Conservation (phyloP, 1,284 basidiomycete genomes). For the Leccinum solheimii region DNA sequence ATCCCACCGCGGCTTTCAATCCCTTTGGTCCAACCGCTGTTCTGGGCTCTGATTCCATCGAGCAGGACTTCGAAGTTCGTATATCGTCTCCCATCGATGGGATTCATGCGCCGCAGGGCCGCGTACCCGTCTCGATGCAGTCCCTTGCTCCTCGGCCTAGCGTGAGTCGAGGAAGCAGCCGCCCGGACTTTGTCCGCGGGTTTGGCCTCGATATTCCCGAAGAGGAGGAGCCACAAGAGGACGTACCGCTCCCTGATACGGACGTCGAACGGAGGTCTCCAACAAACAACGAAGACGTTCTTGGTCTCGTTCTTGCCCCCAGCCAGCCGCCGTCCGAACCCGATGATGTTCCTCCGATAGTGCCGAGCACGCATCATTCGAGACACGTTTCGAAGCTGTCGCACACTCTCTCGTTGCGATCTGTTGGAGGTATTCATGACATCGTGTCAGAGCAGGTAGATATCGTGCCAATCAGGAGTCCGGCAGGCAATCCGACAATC, state of each 20-base stretch:
- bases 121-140: constrained; percentile 49
- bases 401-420: constrained; percentile 62
- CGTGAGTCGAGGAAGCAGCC: constrained; percentile 49
- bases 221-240: constrained; percentile 52
- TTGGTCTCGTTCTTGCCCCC: constrained; percentile 12
- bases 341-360: constrained; percentile 45
- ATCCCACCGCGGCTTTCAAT: constrained; percentile 49
- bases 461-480: constrained; percentile 32
- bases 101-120: constrained; percentile 62
- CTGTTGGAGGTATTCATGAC: constrained; percentile 52
- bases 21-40: constrained; percentile 59
- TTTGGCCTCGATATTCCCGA: constrained; percentile 78
- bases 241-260: constrained; percentile 28
- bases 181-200: constrained; percentile 71
- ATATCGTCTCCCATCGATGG: constrained; percentile 28
- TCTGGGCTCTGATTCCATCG: constrained; percentile 51
- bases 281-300: constrained; percentile 23
- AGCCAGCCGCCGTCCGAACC: constrained; percentile 24
- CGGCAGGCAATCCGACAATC: constrained; percentile 31
- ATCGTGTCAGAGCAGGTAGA: constrained; percentile 32
- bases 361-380: constrained; percentile 59
- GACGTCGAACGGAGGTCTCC: constrained; percentile 33
- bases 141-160: constrained; percentile 46
- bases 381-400: constrained; percentile 70
- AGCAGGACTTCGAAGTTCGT: constrained; percentile 21